phyloP scores from a whole-genome alignment of 169 alveolate genomes.

The Fabrea salina region DNA sequence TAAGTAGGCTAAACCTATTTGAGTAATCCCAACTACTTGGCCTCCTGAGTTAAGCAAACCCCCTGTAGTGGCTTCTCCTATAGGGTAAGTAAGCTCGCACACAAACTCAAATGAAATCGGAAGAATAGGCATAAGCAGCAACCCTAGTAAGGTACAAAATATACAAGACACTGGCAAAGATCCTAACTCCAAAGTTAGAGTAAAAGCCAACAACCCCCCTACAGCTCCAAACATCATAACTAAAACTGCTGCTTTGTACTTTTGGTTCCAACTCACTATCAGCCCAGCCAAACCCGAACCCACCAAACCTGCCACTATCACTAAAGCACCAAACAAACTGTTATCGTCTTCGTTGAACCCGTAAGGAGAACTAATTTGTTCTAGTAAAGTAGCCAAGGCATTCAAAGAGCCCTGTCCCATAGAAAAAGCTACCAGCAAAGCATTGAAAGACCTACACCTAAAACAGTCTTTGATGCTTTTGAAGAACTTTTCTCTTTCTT shows the following conservation, averaged over 20 bases:
- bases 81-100: slow-evolving; percentile 50
- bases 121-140: slow-evolving; percentile 39
- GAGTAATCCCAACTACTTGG: slow-evolving; percentile 47
- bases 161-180: slow-evolving; percentile 26
- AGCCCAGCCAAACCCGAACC: slow-evolving; percentile 39
- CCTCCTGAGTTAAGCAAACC: slow-evolving; percentile 46
- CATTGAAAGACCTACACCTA: slow-evolving; percentile 36
- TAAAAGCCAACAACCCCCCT: neutral
- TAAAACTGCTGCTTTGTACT: neutral
- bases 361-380: slow-evolving; percentile 39
- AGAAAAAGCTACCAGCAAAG: slow-evolving; percentile 37
- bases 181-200: neutral
- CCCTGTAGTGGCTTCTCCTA: slow-evolving; percentile 56
- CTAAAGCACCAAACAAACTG: slow-evolving; percentile 37
- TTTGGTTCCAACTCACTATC: slow-evolving; percentile 8
- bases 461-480: slow-evolving; percentile 30
- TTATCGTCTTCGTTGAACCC: slow-evolving; percentile 41
- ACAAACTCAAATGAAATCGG: slow-evolving; percentile 50
- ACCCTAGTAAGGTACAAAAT: slow-evolving; percentile 36
- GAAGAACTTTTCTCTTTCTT: slow-evolving; percentile 23
- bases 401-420: slow-evolving; percentile 42
- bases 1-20: slow-evolving; percentile 17
- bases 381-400: slow-evolving; percentile 46
- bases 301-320: slow-evolving; percentile 41
- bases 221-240: neutral